Conservation (phyloP, 176 grass and related monocot genomes). For the Rhynchospora tenuis region DNA sequence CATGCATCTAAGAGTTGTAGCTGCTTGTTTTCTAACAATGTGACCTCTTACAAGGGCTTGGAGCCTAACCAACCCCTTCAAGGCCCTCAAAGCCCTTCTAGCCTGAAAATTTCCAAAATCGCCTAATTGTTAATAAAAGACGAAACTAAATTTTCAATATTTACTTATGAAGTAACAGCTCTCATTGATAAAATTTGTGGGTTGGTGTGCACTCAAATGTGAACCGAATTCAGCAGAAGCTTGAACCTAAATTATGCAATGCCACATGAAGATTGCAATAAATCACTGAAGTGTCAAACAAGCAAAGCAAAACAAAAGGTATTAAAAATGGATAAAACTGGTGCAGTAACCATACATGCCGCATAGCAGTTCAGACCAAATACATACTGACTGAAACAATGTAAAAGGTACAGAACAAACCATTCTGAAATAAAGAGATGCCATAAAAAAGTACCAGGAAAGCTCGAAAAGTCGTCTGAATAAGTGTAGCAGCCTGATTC, state of each 20-base stretch:
- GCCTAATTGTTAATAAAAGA: neutral
- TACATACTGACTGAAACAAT: neutral
- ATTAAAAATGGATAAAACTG: neutral
- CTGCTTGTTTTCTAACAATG: conserved; percentile 97
- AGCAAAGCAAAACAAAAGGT: neutral
- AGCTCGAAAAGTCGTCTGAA: conserved; percentile 84
- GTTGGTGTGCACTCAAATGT: neutral
- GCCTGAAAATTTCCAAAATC: conserved; percentile 51
- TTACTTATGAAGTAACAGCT: neutral
- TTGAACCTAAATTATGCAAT: neutral
- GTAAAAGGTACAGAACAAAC: neutral
- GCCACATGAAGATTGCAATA: neutral
- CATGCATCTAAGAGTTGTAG: conserved; percentile 85
- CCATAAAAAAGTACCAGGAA: conserved; percentile 51
- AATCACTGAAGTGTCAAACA: neutral
- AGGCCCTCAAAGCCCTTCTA: conserved; percentile 79
- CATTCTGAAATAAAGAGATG: neutral
- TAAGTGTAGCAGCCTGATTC: conserved; percentile 67
- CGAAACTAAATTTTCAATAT: neutral
- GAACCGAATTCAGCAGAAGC: neutral
- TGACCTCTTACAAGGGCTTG: conserved; percentile 95
- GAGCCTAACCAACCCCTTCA: conserved; percentile 89
- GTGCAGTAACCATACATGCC: neutral
- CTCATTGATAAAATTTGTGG: neutral
- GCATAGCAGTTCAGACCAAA: neutral